phyloP scores from a whole-genome alignment of 148 eudicot species.

The Rhododendron ferrugineum region DNA sequence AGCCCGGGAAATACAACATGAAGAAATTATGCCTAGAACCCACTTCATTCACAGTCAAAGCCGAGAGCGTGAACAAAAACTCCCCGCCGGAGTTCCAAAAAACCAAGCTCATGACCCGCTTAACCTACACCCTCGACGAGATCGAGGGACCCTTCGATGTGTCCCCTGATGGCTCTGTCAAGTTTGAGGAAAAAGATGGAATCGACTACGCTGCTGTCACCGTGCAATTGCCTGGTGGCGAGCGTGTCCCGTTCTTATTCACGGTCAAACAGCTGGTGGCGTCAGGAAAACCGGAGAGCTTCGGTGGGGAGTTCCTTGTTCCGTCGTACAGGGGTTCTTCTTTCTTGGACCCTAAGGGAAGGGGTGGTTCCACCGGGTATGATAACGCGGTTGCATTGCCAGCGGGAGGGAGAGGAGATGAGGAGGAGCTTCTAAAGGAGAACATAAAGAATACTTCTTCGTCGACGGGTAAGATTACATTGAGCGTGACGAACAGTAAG shows the following conservation, averaged over 20 bases:
- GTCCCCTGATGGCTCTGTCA: constrained; percentile 61
- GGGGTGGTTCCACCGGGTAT: constrained; percentile 96
- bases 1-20: constrained; percentile 85
- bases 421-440: constrained; percentile 91
- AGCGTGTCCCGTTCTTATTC: constrained; percentile 95
- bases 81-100: constrained; percentile 82
- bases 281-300: constrained; percentile 77
- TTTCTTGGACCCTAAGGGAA: constrained; percentile 97
- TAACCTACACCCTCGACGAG: constrained; percentile 96
- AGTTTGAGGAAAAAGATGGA: constrained; percentile 97
- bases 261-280: constrained; percentile 92
- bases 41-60: constrained; percentile 86
- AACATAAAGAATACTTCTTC: constrained; percentile 73
- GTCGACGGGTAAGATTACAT: constrained; percentile 57
- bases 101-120: constrained; percentile 97
- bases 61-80: constrained; percentile 79
- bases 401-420: constrained; percentile 99
- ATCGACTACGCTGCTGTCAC: constrained; percentile 99
- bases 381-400: constrained; percentile 97
- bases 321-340: constrained; percentile 99
- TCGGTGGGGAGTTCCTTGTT: constrained; percentile 75
- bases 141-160: constrained; percentile 97
- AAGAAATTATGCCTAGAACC: constrained; percentile 96
- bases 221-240: constrained; percentile 96
- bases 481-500: constrained; percentile 64